Base-by-base conservation (phyloP, 768 basidiomycete species). In the Suillus subaureus region DNA sequence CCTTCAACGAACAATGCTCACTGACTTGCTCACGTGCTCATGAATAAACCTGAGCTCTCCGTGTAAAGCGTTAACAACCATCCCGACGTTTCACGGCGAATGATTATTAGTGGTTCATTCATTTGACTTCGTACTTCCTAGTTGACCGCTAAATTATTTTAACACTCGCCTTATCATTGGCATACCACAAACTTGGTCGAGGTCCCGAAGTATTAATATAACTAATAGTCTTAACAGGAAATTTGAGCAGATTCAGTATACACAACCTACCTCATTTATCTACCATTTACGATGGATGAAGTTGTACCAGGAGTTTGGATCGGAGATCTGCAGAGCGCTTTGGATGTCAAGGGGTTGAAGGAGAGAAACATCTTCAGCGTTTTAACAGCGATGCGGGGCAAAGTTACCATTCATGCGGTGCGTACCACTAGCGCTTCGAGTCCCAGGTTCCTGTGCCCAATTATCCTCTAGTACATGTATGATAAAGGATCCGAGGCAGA, bases 241-340 rank as follows among this genome's bases (percentile, higher is more conserved):
- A 4, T n/a, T n/a, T n/a, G n/a, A n/a, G n/a, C n/a, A n/a, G n/a
- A 33, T 15, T 61, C 35, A 56, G 23, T 33, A n/a, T 33, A 45
- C 26, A 51, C 49, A 26, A 2, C 49, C 26, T 51, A 6, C 21
- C 12, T 62, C n/a, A 61, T 28, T 35, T 33, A 21, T 21, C 57
- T 42, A 40, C 57, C 40, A 40, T 39, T 31, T 28, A 63, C 73
- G 13, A 92, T 96, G 90, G 87, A 96, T 78, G 86, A 95, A 77
- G 82, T 97, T 40, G 82, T 92, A 18, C 87, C 87, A 37, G 86
- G 88, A 6, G 78, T 97, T 2, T 97, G 94, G 95, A 85, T 97
- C 26, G 94, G 95, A 9, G 87, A 93, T 79, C 77, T 96, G 8
- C 78, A 80, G 8, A 92, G 89, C 68, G 92, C 93, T 0, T 81